These are phyloP conservation scores for Penicillium fimorum DNA, from an alignment of 495 filamentous ascomycete genomes.

Conservation along the genomic window DNA sequence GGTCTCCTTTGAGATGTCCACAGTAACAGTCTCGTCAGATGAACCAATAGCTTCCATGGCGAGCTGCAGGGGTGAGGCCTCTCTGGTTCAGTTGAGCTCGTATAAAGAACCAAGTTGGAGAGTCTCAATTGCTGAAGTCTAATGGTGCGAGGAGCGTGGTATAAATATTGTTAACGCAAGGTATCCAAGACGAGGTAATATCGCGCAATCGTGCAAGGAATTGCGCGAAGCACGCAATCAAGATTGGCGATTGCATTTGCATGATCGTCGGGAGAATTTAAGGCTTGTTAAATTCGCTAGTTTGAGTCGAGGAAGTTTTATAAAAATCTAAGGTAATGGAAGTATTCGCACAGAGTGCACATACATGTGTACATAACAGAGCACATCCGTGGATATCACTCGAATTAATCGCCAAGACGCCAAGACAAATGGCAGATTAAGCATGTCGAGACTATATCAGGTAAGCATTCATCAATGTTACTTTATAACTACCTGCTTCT, in stretches of 20 bases:
- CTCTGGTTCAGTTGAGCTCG: background rate
- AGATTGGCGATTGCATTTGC: slow-evolving; percentile 19
- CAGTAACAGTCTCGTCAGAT: background rate
- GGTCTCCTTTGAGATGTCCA: slow-evolving; percentile 4
- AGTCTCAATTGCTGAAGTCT: background rate
- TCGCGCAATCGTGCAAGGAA: slow-evolving; percentile 23
- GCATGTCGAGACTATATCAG: too few relatives aligned
- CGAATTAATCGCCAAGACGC: too few relatives aligned
- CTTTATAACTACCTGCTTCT: too few relatives aligned
- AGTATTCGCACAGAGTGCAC: too few relatives aligned
- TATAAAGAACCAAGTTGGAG: background rate
- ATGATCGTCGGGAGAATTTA: slow-evolving; percentile 14
- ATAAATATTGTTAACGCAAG: slow-evolving; percentile 2
- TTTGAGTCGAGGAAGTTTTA: background rate
- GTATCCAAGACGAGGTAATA: slow-evolving; percentile 1
- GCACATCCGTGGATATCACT: too few relatives aligned
- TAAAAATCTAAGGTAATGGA: too few relatives aligned
- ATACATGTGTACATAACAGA: too few relatives aligned
- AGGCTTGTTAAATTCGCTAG: background rate
- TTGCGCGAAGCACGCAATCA: slow-evolving; percentile 26
- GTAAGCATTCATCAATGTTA: too few relatives aligned
- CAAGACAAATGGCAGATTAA: background rate
- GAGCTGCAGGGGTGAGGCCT: background rate
- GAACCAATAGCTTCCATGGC: background rate
- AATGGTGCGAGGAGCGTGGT: slow-evolving; percentile 6